Evolutionary conservation across 2,329 filamentous ascomycete species (phyloP).

Genomic region (Diplodia mutila): DNA sequence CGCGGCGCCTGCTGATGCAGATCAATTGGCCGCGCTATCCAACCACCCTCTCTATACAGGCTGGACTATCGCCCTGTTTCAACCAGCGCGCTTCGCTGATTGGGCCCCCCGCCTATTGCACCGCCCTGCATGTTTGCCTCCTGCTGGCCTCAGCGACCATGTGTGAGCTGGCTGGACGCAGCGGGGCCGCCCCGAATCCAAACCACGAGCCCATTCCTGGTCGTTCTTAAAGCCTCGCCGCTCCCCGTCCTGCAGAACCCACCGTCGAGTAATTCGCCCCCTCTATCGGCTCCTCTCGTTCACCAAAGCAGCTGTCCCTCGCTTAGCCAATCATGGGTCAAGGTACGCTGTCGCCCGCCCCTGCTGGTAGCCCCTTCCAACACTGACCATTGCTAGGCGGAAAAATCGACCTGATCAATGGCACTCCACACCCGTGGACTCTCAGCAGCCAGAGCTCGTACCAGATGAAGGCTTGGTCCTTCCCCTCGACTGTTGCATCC

Average conservation of each 20-base stretch:
- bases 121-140: slow-evolving; percentile 9
- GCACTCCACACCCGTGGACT: slow-evolving; percentile 45
- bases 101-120: not conserved
- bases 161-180: not conserved
- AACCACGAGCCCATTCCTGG: not conserved
- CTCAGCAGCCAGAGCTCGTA: slow-evolving; percentile 38
- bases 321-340: slow-evolving; percentile 17
- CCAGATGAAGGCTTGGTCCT: slow-evolving; percentile 46
- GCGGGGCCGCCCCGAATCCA: slow-evolving; percentile 5
- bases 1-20: slow-evolving; percentile 19
- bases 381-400: slow-evolving; percentile 34
- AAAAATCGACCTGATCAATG: slow-evolving; percentile 45
- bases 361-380: not conserved
- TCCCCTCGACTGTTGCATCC: slow-evolving; percentile 37
- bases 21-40: slow-evolving; percentile 8
- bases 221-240: not conserved
- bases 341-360: slow-evolving; percentile 18
- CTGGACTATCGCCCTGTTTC: slow-evolving; percentile 8
- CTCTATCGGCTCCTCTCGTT: too few relatives aligned
- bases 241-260: not conserved
- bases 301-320: not conserved
- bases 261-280: not conserved
- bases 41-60: slow-evolving; percentile 6
- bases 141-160: slow-evolving; percentile 14
- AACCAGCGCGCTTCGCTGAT: not conserved